A percentile compares a stretch with the other conserved stretches of the same genome.
Conservation (phyloP, 768 basidiomycete species). For the Lanmaoa rubissima region DNA sequence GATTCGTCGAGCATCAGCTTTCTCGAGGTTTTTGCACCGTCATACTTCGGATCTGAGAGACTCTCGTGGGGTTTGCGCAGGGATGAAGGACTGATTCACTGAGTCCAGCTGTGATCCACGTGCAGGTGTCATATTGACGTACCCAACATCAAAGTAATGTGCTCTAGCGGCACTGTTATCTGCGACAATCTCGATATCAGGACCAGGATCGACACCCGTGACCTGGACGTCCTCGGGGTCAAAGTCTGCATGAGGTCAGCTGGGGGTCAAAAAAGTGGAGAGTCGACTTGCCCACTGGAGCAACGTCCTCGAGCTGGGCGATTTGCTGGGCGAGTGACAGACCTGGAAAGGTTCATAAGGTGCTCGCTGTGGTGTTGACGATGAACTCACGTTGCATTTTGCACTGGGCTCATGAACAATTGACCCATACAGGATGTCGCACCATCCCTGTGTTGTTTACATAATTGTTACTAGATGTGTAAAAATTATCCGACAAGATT, state of each 20-base stretch:
- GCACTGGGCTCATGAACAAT: neutral
- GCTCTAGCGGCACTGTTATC: slow-evolving; percentile 48
- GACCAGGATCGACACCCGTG: slow-evolving; percentile 42
- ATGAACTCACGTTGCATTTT: slow-evolving; percentile 31
- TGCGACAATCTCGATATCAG: slow-evolving; percentile 29
- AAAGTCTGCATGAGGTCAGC: slow-evolving; percentile 46
- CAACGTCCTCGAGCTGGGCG: slow-evolving; percentile 69
- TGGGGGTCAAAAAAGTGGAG: slow-evolving; percentile 2
- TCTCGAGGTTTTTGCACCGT: slow-evolving; percentile 62
- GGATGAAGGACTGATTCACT: slow-evolving; percentile 55
- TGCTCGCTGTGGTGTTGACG: neutral
- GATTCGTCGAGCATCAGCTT: slow-evolving; percentile 48
- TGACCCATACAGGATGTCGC: slow-evolving; percentile 1
- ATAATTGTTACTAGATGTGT: slow-evolving; percentile 31
- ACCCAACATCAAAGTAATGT: slow-evolving; percentile 90
- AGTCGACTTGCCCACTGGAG: slow-evolving; percentile 58
- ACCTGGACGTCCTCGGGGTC: slow-evolving; percentile 68
- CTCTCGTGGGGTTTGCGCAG: slow-evolving; percentile 65
- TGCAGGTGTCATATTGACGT: slow-evolving; percentile 25
- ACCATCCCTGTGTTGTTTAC: slow-evolving; percentile 24
- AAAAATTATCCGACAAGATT: slow-evolving; percentile 18
- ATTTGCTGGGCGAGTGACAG: slow-evolving; percentile 78
- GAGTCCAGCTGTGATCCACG: slow-evolving; percentile 4
- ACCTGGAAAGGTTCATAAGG: slow-evolving; percentile 28
- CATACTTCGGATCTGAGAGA: slow-evolving; percentile 77